Conservation (phyloP, 306 rosid genomes). For the Rubus idaeus region DNA sequence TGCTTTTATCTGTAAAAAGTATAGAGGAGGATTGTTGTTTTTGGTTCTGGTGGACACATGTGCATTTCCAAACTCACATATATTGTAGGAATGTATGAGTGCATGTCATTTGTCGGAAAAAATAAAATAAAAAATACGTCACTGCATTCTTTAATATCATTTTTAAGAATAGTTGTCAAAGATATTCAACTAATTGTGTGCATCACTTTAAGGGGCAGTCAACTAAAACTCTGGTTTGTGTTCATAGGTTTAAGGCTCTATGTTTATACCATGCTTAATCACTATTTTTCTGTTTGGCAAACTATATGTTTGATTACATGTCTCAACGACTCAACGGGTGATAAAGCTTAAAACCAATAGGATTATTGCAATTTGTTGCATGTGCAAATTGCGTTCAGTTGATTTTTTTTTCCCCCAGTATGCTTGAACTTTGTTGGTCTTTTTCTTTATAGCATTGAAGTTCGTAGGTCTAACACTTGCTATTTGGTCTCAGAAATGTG, state of each 20-base stretch:
- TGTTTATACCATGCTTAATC: background rate
- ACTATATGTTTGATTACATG: background rate
- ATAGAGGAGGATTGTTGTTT: background rate
- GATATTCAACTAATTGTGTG: background rate
- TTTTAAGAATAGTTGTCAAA: no score
- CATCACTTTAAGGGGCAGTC: background rate
- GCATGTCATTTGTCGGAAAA: background rate
- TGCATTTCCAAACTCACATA: background rate
- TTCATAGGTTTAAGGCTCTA: background rate
- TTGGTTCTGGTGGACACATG: background rate
- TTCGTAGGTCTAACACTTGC: constrained; percentile 17
- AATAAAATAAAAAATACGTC: background rate
- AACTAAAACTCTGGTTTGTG: background rate
- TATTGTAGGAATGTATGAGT: background rate
- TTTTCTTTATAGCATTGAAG: background rate
- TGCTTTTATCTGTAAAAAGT: background rate
- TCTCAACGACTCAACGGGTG: no score
- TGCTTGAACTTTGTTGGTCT: background rate
- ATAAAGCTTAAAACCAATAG: background rate
- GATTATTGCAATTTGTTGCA: background rate
- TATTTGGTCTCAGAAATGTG: constrained; percentile 42
- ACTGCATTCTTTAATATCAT: no score
- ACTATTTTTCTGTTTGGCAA: background rate
- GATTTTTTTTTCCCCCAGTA: no score
- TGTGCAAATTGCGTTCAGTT: no score